phyloP scores from a whole-genome alignment of 805 yeast genomes.

The Gaillardinia entomophila region DNA sequence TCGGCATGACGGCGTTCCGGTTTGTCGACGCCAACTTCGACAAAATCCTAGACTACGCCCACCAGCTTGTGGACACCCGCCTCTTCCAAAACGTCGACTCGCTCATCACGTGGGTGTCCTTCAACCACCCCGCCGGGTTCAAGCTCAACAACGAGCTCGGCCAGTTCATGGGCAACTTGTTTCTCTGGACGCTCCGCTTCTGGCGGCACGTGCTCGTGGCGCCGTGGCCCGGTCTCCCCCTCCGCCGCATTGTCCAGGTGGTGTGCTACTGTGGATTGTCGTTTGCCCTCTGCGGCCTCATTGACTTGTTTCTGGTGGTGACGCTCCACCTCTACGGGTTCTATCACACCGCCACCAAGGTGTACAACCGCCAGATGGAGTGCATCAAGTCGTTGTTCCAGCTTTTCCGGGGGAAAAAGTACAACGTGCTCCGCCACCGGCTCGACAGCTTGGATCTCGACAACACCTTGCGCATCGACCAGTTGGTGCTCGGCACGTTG shows the following conservation, averaged over 20 bases:
- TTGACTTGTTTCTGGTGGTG: slow-evolving; percentile 59
- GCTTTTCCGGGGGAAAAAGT: slow-evolving; percentile 84
- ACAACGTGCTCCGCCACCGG: slow-evolving; percentile 76
- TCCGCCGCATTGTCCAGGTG: slow-evolving; percentile 8
- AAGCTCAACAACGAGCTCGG: slow-evolving; percentile 86
- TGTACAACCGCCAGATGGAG: slow-evolving; percentile 70
- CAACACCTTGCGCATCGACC: slow-evolving; percentile 67
- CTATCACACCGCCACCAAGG: slow-evolving; percentile 70
- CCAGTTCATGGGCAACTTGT: slow-evolving; percentile 76
- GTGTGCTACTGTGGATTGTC: slow-evolving; percentile 48
- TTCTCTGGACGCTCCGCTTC: slow-evolving; percentile 75
- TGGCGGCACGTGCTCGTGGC: slow-evolving; percentile 36
- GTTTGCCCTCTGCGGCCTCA: slow-evolving; percentile 55
- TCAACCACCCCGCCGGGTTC: slow-evolving; percentile 83
- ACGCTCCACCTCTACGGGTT: slow-evolving; percentile 74
- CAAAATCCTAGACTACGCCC: slow-evolving; percentile 16
- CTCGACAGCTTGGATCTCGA: slow-evolving; percentile 65
- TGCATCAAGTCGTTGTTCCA: slow-evolving; percentile 70
- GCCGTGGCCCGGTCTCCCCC: slow-evolving; percentile 1
- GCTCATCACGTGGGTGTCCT: slow-evolving; percentile 68
- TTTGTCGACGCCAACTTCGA: slow-evolving; percentile 31
- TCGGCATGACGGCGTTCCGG: slow-evolving; percentile 59
- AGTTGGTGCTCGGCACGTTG: slow-evolving; percentile 81
- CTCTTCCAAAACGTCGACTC: slow-evolving; percentile 39
- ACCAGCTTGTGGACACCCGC: slow-evolving; percentile 25